phyloP scores from a whole-genome alignment of 768 basidiomycete species.

The Dictyophora rubrovolvata region DNA sequence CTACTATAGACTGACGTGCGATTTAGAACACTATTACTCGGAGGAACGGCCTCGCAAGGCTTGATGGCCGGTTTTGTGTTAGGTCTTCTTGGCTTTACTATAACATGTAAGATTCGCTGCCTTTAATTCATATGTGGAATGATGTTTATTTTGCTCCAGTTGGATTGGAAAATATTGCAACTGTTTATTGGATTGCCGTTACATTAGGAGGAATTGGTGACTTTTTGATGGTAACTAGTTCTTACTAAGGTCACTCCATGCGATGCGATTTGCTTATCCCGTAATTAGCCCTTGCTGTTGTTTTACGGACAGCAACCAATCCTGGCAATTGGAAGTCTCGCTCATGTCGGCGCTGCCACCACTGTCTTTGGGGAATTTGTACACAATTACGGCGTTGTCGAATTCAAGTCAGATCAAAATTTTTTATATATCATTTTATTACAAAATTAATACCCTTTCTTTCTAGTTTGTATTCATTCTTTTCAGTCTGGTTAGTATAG shows the following conservation, averaged over 20 bases:
- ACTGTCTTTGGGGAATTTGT: background rate
- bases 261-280: background rate
- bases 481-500: background rate
- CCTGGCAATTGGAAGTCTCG: slow-evolving; percentile 1
- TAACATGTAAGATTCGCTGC: background rate
- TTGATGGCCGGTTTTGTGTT: background rate
- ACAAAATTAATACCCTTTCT: background rate
- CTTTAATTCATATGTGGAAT: background rate
- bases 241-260: background rate
- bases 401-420: background rate
- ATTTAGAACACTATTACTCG: background rate
- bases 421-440: background rate
- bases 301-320: slow-evolving; percentile 3
- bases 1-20: background rate
- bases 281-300: slow-evolving; percentile 2
- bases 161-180: background rate
- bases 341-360: background rate
- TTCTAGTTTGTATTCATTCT: background rate
- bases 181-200: background rate
- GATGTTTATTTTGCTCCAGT: background rate
- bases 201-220: slow-evolving; percentile 1
- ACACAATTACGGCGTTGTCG: slow-evolving; percentile 2
- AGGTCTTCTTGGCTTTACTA: background rate
- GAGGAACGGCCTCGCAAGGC: background rate
- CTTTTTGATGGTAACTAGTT: slow-evolving; percentile 1